These are phyloP conservation scores for Sphagnum contortum DNA, from an alignment of 225 moss, liverwort and hornwort species.

Conservation along the genomic window DNA sequence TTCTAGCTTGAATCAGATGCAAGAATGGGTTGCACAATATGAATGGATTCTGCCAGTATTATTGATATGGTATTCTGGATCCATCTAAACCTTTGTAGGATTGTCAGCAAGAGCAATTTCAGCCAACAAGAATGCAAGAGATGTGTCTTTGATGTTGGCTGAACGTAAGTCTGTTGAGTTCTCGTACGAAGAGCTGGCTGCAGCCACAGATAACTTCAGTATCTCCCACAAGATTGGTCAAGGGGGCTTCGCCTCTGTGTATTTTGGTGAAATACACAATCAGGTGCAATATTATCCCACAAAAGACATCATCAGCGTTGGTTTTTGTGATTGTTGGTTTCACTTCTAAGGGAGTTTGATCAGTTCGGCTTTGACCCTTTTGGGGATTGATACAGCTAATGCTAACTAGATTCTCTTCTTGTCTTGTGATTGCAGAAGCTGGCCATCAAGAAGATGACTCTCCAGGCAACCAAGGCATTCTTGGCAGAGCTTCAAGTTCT, in stretches of 20 bases:
- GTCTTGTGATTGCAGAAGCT: conserved; percentile 37
- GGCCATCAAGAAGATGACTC: conserved; percentile 92
- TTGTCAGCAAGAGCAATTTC: conserved; percentile 28
- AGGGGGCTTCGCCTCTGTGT: conserved; percentile 83
- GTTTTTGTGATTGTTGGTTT: too few relatives aligned
- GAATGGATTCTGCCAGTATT: too few relatives aligned
- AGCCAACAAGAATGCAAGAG: conserved; percentile 18
- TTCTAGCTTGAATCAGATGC: too few relatives aligned
- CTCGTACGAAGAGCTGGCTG: conserved; percentile 72
- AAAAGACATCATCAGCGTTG: too few relatives aligned
- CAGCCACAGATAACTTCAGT: conserved; percentile 65
- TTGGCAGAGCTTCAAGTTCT: conserved; percentile 95
- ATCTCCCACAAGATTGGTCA: conserved; percentile 76
- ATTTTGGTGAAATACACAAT: conserved; percentile 56
- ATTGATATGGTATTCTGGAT: too few relatives aligned
- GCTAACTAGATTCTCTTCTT: too few relatives aligned
- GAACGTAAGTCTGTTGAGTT: conserved; percentile 86
- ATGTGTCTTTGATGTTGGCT: conserved; percentile 9
- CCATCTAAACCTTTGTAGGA: not conserved
- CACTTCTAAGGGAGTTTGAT: too few relatives aligned
- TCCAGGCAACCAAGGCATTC: conserved; percentile 83
- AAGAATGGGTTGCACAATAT: too few relatives aligned
- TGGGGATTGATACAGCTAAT: too few relatives aligned
- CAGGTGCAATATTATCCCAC: conserved; percentile 21
- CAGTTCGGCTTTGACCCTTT: too few relatives aligned